Evolutionary conservation across 176 grass and related monocot genomes (phyloP), one percentile per base, ranked within the genome.

Genomic region (Coix lacrymajobi): DNA sequence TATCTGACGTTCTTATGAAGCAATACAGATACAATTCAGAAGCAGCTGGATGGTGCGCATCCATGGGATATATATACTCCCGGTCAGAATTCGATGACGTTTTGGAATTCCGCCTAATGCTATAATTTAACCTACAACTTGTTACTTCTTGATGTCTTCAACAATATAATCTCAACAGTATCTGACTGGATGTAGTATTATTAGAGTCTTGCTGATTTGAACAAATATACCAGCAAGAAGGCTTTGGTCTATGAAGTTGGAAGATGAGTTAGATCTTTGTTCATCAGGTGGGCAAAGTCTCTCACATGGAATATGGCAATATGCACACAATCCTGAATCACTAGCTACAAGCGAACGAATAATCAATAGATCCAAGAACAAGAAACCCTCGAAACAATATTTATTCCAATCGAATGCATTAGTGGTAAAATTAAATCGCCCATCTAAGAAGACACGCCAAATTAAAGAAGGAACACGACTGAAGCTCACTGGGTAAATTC

Each of bases 271-370:
- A 41, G 22, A n/a, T 41, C 39, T 12, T 69, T 25, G 20, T 45
- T 29, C 68, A 29, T 71, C 6, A 45, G 68, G 24, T 45, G 6
- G 29, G 39, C 12, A 71, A 45, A 45, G n/a, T 44, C 24, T n/a
- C n/a, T 71, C 69, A 71, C 69, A 71, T 45, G 40, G 69, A 71
- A 71, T 71, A 71, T 45, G n/a, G 39, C 13, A 45, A 71, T 29
- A 45, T 45, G n/a, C 69, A 29, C n/a, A n/a, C 2, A 45, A 45
- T 71, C 40, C 13, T 45, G 6, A 28, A 45, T 29, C 40, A 29
- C 40, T 10, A 26, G 36, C n/a, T n/a, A n/a, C n/a, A 71, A 71
- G 39, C 4, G 13, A 3, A 28, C 14, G 11, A 26, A n/a, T n/a
- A n/a, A 70, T 4, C 67, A 71, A 28, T 58, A 11, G 56, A n/a